Evolutionary conservation across 1,139 yeast species (phyloP), one percentile per base, ranked within the genome.

Genomic region (Taiozyma sp.): DNA sequence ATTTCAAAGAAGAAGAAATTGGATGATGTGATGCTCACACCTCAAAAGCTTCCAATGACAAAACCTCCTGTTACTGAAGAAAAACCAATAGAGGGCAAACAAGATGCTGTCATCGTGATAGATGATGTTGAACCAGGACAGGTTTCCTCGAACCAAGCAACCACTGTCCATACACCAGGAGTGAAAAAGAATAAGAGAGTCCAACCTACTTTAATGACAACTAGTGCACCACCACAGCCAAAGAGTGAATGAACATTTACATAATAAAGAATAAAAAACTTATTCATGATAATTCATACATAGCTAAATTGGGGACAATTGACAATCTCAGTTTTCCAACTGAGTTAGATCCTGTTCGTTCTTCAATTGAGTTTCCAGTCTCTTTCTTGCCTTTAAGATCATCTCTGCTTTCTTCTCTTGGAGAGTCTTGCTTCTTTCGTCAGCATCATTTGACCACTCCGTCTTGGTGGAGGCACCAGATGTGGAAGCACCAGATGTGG

Each of bases 341-440:
- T 36, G 51, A 4, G 58, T 42, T 12, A 62, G 44, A 41, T 61
- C 57, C 48, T 58, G 63, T 43, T 62, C 62, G 43, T 60, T 61
- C 29, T 52, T 55, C 49, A 64, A 43, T 50, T 61, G 68, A 39
- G 64, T 62, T 56, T 70, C 69, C 42, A 76, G 57, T 61, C 74
- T 69, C 51, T 68, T 62, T 54, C 85, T 73, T 3, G 84, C 84
- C 50, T 70, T 69, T 48, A 74, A 55, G 44, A 80, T 71, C 81
- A 81, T 75, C 46, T 76, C 75, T 49, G 74, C 73, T 51, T 78
- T 79, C 64, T 77, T 80, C 47, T 70, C 70, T 46, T 71, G 72
- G 50, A 80, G 68, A 46, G 71, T 71, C 44, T 63, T 63, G 48
- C 71, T 71, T 51, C 80, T 70, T 52, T 69, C 71, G 44, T 67